Evolutionary conservation across 768 basidiomycete genomes (phyloP).

Genomic region (Tubosaeta sp.): DNA sequence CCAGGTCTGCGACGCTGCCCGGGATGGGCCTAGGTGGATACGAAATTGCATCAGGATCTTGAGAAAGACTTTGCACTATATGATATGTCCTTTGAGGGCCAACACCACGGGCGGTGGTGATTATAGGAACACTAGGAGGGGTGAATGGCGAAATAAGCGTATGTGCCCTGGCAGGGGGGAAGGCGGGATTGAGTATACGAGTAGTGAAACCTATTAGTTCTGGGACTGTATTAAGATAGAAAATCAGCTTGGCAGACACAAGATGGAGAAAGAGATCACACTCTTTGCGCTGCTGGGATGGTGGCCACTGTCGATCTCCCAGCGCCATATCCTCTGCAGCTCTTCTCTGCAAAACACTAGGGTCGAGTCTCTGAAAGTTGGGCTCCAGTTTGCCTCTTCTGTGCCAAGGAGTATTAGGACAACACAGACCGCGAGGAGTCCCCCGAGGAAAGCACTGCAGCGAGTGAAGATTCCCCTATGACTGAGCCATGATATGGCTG

Average conservation of each 20-base stretch:
- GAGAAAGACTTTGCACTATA: slow-evolving; percentile 52
- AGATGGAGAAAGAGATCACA: background rate
- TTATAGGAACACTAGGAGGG: slow-evolving; percentile 30
- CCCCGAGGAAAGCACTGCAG: slow-evolving; percentile 45
- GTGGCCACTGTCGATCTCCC: slow-evolving; percentile 90
- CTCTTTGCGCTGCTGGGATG: slow-evolving; percentile 64
- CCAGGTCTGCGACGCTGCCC: slow-evolving; percentile 84
- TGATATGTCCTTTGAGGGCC: slow-evolving; percentile 72
- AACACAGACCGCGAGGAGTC: slow-evolving; percentile 46
- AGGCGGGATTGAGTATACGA: background rate
- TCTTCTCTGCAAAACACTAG: slow-evolving; percentile 68
- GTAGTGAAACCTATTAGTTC: background rate
- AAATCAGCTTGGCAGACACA: background rate
- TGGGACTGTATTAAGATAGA: background rate
- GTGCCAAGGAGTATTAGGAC: slow-evolving; percentile 38
- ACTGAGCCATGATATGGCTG: slow-evolving; percentile 44
- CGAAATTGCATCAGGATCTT: slow-evolving; percentile 40
- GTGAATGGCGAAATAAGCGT: slow-evolving; percentile 43
- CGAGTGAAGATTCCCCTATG: slow-evolving; percentile 54
- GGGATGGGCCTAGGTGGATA: slow-evolving; percentile 60
- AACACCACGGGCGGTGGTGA: slow-evolving; percentile 50
- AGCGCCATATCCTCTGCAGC: slow-evolving; percentile 83
- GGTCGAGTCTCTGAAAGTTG: slow-evolving; percentile 47
- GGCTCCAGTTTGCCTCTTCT: slow-evolving; percentile 40
- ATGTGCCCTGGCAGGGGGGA: background rate